phyloP scores from a whole-genome alignment of 495 filamentous ascomycete species.

The Penicillium simplicissimum region DNA sequence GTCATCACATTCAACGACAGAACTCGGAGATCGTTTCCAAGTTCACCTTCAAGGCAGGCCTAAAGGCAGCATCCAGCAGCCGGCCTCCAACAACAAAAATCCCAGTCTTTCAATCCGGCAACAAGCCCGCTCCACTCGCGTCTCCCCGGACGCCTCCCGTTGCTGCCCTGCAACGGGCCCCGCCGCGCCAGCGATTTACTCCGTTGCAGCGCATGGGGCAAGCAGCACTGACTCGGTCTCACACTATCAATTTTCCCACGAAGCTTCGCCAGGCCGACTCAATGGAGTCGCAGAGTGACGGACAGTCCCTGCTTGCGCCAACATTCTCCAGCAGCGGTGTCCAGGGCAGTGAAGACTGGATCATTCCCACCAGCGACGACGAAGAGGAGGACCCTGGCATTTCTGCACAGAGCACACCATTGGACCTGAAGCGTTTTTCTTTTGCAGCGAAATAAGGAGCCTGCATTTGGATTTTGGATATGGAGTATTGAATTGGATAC shows the following conservation, averaged over 20 bases:
- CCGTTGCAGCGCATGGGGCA: constrained; percentile 51
- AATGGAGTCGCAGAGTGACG: constrained; percentile 9
- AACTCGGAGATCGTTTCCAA: constrained; percentile 39
- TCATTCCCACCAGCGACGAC: constrained; percentile 71
- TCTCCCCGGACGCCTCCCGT: constrained; percentile 14
- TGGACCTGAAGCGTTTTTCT: constrained; percentile 57
- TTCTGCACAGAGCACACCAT: constrained; percentile 16
- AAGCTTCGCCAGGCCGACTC: constrained; percentile 19
- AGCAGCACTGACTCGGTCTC: constrained; percentile 46
- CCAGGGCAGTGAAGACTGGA: constrained; percentile 74
- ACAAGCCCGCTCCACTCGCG: constrained; percentile 1
- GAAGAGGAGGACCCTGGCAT: constrained; percentile 47
- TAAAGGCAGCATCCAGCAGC: constrained; percentile 5
- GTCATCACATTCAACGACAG: constrained; percentile 40
- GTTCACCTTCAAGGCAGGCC: constrained; percentile 32
- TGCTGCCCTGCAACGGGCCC: constrained; percentile 17
- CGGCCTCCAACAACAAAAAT: constrained; percentile 10
- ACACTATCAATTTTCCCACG: constrained; percentile 35
- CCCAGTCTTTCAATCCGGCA: constrained; percentile 17
- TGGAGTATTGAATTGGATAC: constrained; percentile 23
- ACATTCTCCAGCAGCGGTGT: constrained; percentile 4
- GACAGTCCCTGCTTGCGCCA: constrained; percentile 7
- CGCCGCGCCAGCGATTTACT: constrained; percentile 38
- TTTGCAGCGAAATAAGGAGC: constrained; percentile 42
- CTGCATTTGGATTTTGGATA: constrained; percentile 15